phyloP scores from a whole-genome alignment of 139 green algal species.

The Chlorella vulgaris region DNA sequence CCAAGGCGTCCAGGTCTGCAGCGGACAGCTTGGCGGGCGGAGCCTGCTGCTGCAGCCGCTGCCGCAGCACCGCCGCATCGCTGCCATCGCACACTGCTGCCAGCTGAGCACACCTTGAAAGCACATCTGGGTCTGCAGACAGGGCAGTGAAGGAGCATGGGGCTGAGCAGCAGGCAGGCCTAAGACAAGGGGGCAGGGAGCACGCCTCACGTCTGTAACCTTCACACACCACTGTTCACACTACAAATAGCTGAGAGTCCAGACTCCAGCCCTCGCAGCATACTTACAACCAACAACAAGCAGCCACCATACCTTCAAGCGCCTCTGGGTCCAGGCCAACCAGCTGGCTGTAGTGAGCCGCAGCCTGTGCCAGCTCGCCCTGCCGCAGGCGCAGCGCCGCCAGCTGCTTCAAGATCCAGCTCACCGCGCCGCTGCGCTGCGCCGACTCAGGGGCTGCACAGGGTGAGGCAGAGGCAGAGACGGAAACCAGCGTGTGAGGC shows the following conservation, averaged over 20 bases:
- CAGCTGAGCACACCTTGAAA: constrained; percentile 36
- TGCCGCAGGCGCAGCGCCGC: constrained; percentile 49
- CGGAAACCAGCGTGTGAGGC: too few species aligned
- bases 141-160: not conserved
- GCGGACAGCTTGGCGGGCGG: too few species aligned
- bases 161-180: not conserved
- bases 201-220: too few species aligned
- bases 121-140: not conserved
- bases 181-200: too few species aligned
- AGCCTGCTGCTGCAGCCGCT: constrained; percentile 4
- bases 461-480: not conserved
- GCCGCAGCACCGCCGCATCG: constrained; percentile 10
- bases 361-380: constrained; percentile 21
- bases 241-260: too few species aligned
- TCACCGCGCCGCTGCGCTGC: constrained; percentile 20
- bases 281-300: not conserved
- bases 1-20: too few species aligned
- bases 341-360: constrained; percentile 37
- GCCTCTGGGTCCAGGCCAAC: constrained; percentile 1
- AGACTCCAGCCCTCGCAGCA: too few species aligned
- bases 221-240: too few species aligned
- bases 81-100: constrained; percentile 41
- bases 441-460: constrained; percentile 16
- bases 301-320: not conserved
- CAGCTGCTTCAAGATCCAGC: constrained; percentile 65